Base-by-base conservation (phyloP, 148 eudicot genomes). In the Arbutus unedo region DNA sequence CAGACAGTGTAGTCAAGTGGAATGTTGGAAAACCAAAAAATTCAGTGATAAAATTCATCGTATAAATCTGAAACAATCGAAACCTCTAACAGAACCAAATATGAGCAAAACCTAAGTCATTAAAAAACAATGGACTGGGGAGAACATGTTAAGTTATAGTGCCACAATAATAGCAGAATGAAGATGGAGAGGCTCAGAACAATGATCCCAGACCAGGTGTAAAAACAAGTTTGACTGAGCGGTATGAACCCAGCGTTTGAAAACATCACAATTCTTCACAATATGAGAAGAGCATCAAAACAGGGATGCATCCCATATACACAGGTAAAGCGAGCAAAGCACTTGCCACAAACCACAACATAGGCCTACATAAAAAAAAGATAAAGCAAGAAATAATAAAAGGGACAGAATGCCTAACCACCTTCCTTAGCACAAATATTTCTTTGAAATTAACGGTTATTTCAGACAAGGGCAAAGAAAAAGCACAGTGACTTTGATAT, bases 201-300 rank as follows among this genome's bases (percentile, higher is more conserved):
- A 31, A 74, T 47, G 51, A 74, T n/a, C 75, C 48, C 75, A 16
- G 7, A 41, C 77, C 3, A 45, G 41, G 43, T 5, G 15, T 21
- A 23, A 51, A 74, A 74, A 74, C 78, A 74, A n/a, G 56, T 68
- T n/a, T 74, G 31, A 74, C 54, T 47, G 77, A 74, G 23, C 47
- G 77, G 54, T 48, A 47, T 5, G 18, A 21, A 19, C 25, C 54
- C 15, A 74, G 38, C 13, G 15, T 19, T 16, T 15, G 16, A 44
- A 71, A 71, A 8, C 75, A 44, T 44, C 75, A 45, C 45, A 68
- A 68, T 68, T 68, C 41, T 9, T 64, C 41, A 23, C 70, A 8
- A 23, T 64, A 23, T 64, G 41, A 64, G 41, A 60, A 60, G 15
- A 64, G 70, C 70, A 8, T 23, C 67, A 60, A n/a, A 60, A 64